Conservation (phyloP, 2,329 filamentous ascomycete genomes). For the Stemphylium beticola region DNA sequence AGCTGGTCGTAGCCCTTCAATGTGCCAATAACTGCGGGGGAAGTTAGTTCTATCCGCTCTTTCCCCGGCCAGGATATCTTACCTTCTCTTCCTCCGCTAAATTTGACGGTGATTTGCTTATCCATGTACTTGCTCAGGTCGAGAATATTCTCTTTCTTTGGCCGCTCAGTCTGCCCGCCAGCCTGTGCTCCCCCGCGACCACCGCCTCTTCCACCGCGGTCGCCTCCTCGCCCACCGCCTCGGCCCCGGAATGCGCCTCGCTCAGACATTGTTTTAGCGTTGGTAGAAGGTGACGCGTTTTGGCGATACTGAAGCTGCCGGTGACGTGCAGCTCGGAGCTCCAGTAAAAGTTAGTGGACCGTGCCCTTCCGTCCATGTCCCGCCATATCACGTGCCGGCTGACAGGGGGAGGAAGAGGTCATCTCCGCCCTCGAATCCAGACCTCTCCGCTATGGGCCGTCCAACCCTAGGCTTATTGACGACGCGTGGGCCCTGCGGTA, state of each 20-base stretch:
- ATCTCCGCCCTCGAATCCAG: conserved; percentile 14
- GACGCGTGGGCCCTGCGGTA: conserved; percentile 22
- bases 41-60: conserved; percentile 14
- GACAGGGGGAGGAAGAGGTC: conserved; percentile 7
- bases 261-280: conserved; percentile 58
- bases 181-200: conserved; percentile 49
- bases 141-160: conserved; percentile 98
- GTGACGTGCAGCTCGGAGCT: conserved; percentile 32
- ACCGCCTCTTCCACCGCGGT: conserved; percentile 53
- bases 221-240: conserved; percentile 36
- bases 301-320: conserved; percentile 5
- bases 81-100: conserved; percentile 94
- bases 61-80: neutral
- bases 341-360: conserved; percentile 9
- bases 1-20: conserved; percentile 96
- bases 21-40: conserved; percentile 74
- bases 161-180: conserved; percentile 63
- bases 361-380: conserved; percentile 6
- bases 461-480: neutral
- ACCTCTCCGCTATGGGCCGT: conserved; percentile 13
- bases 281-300: conserved; percentile 16
- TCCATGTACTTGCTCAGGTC: conserved; percentile 97
- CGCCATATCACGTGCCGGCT: conserved; percentile 14
- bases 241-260: conserved; percentile 59
- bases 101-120: conserved; percentile 93